Conservation (phyloP, 305 asterid genomes). For the Solanum aculeatissimum region DNA sequence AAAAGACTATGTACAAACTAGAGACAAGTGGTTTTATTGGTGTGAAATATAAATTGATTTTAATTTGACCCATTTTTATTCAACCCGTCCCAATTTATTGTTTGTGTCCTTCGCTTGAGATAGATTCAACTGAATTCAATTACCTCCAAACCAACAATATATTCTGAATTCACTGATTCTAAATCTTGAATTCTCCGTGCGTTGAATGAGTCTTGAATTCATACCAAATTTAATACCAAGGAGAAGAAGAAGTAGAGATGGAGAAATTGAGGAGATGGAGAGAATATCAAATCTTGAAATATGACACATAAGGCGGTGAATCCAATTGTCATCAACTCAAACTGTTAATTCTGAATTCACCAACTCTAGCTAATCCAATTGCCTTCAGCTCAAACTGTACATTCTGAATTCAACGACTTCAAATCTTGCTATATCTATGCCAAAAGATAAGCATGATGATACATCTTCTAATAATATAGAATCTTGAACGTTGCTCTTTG, state of each 20-base stretch:
- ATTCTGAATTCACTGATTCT: not conserved
- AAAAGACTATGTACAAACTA: not conserved
- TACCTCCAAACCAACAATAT: too few species aligned
- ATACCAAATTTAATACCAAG: not conserved
- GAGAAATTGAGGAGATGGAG: not conserved
- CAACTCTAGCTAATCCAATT: not conserved
- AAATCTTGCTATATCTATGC: not conserved
- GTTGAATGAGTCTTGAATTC: not conserved
- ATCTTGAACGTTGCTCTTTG: not conserved
- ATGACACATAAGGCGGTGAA: too few species aligned
- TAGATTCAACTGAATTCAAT: not conserved
- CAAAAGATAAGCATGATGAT: not conserved
- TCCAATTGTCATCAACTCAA: not conserved
- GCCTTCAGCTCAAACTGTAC: not conserved
- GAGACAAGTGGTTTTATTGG: not conserved
- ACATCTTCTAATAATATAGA: not conserved
- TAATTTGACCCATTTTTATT: too few species aligned
- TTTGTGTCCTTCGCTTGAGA: not conserved
- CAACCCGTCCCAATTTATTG: too few species aligned
- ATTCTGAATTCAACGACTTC: not conserved
- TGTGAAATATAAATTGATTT: too few species aligned
- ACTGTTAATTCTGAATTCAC: not conserved
- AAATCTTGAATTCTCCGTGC: not conserved
- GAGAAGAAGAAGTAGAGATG: not conserved
- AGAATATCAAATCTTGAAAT: not conserved